phyloP scores from a whole-genome alignment of 225 moss, liverwort and hornwort genomes.

The Ulota crispa region DNA sequence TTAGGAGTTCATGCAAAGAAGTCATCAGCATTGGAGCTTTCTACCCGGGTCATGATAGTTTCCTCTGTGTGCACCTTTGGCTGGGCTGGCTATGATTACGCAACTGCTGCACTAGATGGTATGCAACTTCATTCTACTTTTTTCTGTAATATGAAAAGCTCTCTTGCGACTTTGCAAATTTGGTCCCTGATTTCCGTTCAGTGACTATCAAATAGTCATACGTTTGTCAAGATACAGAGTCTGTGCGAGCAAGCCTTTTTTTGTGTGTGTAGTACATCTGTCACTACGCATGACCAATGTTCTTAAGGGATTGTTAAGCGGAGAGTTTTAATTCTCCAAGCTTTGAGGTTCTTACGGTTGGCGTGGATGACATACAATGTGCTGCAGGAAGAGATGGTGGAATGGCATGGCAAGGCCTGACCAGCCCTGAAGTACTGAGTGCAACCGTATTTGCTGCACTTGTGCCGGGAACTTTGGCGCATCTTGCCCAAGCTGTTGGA shows the following conservation, averaged over 20 bases:
- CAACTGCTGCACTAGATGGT: constrained; percentile 45
- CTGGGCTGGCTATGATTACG: constrained; percentile 51
- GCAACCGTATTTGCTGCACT: constrained; percentile 54
- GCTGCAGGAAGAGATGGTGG: constrained; percentile 53
- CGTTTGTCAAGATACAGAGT: neutral
- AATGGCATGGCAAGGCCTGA: constrained; percentile 54
- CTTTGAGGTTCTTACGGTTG: neutral
- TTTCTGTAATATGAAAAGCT: neutral
- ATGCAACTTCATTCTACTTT: neutral
- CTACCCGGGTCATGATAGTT: constrained; percentile 53
- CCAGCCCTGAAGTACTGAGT: constrained; percentile 36
- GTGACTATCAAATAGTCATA: neutral
- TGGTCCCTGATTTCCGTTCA: neutral
- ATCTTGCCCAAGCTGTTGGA: constrained; percentile 63
- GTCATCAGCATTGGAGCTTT: constrained; percentile 48
- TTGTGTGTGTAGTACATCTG: neutral
- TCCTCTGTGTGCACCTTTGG: constrained; percentile 41
- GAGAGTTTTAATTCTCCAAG: neutral
- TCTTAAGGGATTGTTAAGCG: neutral
- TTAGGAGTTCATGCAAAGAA: constrained; percentile 54
- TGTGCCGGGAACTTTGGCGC: constrained; percentile 60
- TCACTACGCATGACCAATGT: neutral
- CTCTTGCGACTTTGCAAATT: neutral
- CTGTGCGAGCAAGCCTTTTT: neutral
- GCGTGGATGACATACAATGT: constrained; percentile 11